Evolutionary conservation across 176 grass and related monocot genomes (phyloP), one percentile per base, ranked within the genome.

Genomic region (Carex kokanica): DNA sequence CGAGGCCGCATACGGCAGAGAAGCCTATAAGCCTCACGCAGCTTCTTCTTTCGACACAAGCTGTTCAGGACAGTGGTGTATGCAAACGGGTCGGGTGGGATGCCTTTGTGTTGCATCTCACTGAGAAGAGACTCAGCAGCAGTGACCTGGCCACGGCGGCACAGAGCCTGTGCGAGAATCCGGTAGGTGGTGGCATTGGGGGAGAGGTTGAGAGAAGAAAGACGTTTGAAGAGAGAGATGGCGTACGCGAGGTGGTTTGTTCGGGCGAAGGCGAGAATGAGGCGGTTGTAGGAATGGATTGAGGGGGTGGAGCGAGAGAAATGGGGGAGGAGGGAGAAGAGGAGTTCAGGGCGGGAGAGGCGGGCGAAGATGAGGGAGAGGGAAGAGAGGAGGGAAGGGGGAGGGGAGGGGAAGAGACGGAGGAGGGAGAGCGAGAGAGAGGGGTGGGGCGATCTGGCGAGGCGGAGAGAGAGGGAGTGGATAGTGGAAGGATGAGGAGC

Each of bases 61-160:
- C 90, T 85, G 41, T 94, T 94, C 18, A 93, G 83, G 15, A 93
- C 89, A 6, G 90, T 89, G 29, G 88, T 89, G 86, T 91, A 94
- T 0, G 90, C 86, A 49, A 94, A 81, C 1, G 84, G 83, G 13
- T 94, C 89, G 3, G 92, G 87, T 24, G 86, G 65, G 56, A 91
- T 90, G 27, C 95, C 95, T 21, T 90, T 87, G 73, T 98, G 91
- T 62, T 94, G 67, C 90, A 94, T 98, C 86, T 94, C 92, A 14
- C 91, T 88, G 62, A 98, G 91, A 85, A 98, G 79, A 11, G 45
- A 71, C 8, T 84, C 36, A 13, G 95, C 90, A 2, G 86, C 90
- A 34, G 75, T 43, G 24, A 94, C 90, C 87, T 97, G 92, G 2
- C 90, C 88, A 32, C 83, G 78, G 49, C 94, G 88, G 69, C 92